phyloP scores from a whole-genome alignment of 108 stramenopile species.

The Thalassiosira profunda region DNA sequence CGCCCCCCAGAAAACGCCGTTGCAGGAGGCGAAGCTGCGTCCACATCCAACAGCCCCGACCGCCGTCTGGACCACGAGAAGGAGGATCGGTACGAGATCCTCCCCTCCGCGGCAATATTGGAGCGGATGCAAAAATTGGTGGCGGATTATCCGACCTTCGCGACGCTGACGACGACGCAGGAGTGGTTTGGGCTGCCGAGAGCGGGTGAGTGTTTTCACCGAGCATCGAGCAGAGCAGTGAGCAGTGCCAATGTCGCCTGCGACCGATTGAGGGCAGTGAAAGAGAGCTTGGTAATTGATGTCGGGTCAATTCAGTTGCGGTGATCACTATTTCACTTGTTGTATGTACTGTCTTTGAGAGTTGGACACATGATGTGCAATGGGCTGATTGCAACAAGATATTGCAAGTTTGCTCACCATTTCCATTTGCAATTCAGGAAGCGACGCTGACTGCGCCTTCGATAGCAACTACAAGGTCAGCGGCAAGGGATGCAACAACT shows the following conservation, averaged over 20 bases:
- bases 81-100: slow-evolving; percentile 48
- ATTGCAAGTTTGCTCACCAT: slow-evolving; percentile 2
- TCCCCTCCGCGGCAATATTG: slow-evolving; percentile 31
- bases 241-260: too few species aligned
- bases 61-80: too few species aligned
- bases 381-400: slow-evolving; percentile 1
- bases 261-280: too few species aligned
- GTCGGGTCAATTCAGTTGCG: too few species aligned
- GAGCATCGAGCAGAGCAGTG: too few species aligned
- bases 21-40: too few species aligned
- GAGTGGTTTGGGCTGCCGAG: slow-evolving; percentile 73
- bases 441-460: slow-evolving; percentile 38
- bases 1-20: too few species aligned
- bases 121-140: slow-evolving; percentile 48
- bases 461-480: slow-evolving; percentile 21
- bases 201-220: slow-evolving; percentile 75
- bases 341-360: background rate
- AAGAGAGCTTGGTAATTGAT: too few species aligned
- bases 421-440: slow-evolving; percentile 8
- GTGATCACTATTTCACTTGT: too few species aligned
- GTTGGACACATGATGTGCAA: background rate
- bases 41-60: too few species aligned
- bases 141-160: slow-evolving; percentile 63
- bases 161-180: slow-evolving; percentile 72
- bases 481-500: slow-evolving; percentile 73